phyloP scores from a whole-genome alignment of 257 asterid species.

The Przewalskia tangutica region DNA sequence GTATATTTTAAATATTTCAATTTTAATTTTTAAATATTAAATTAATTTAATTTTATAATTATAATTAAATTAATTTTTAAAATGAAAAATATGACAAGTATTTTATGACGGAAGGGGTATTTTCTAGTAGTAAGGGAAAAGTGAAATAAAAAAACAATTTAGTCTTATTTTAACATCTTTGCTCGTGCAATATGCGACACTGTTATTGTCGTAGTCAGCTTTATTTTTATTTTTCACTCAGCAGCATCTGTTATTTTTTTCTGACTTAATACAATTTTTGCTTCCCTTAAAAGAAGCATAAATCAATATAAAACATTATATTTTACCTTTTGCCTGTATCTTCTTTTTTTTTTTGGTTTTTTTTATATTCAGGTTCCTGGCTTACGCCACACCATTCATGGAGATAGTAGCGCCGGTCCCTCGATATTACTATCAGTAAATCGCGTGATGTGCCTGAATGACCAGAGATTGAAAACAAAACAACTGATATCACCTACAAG shows the following conservation, averaged over 20 bases:
- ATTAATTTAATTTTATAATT: too few relatives aligned
- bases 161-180: background rate
- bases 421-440: too few relatives aligned
- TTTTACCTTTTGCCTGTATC: background rate
- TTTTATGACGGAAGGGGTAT: background rate
- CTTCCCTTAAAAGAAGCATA: conserved; percentile 29
- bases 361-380: too few relatives aligned
- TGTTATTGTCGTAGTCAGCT: conserved; percentile 7
- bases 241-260: conserved; percentile 10
- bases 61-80: background rate
- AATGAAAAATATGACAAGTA: too few relatives aligned
- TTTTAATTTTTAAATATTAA: too few relatives aligned
- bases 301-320: conserved; percentile 9
- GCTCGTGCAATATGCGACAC: background rate
- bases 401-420: too few relatives aligned
- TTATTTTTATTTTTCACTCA: background rate
- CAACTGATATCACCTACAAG: too few relatives aligned
- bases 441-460: too few relatives aligned
- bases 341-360: too few relatives aligned
- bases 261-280: conserved; percentile 12
- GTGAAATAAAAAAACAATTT: background rate
- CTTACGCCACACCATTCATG: too few relatives aligned
- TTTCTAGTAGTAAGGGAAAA: background rate
- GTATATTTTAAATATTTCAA: too few relatives aligned
- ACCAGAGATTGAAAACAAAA: too few relatives aligned